Conservation (phyloP, 2,329 filamentous ascomycete genomes). For the Didymella pomorum region DNA sequence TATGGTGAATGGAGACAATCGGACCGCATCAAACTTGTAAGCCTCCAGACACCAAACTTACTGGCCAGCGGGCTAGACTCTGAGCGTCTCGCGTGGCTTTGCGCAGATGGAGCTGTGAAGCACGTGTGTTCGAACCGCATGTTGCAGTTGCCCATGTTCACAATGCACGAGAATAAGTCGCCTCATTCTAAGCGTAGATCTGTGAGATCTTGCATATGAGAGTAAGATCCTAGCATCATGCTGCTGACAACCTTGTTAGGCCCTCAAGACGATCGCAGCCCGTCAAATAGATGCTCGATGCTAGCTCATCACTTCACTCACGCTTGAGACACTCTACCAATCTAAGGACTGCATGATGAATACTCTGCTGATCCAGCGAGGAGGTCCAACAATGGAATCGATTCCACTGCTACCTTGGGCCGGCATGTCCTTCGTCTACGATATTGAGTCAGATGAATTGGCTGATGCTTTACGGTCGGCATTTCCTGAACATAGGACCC, state of each 20-base stretch:
- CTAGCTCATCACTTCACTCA: neutral
- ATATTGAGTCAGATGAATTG: constrained; percentile 37
- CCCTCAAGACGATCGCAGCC: neutral
- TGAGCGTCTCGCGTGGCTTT: too few species aligned
- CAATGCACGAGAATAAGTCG: too few species aligned
- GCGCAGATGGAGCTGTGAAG: neutral
- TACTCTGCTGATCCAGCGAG: neutral
- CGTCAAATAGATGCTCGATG: neutral
- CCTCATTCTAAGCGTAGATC: too few species aligned
- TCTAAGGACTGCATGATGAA: neutral
- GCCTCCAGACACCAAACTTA: neutral
- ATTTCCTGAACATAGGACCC: constrained; percentile 32
- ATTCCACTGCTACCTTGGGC: too few species aligned
- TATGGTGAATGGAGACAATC: neutral
- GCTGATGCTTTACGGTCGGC: constrained; percentile 30
- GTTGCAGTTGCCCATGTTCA: neutral
- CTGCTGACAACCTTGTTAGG: neutral
- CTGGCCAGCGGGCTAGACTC: too few species aligned
- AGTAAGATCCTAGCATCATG: neutral
- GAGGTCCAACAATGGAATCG: too few species aligned
- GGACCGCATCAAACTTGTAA: neutral
- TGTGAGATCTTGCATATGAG: too few species aligned
- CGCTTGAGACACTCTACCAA: too few species aligned
- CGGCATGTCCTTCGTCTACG: constrained; percentile 23
- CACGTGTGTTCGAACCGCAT: neutral